Conservation (phyloP, 2,329 filamentous ascomycete genomes). For the Epichloe elymi region DNA sequence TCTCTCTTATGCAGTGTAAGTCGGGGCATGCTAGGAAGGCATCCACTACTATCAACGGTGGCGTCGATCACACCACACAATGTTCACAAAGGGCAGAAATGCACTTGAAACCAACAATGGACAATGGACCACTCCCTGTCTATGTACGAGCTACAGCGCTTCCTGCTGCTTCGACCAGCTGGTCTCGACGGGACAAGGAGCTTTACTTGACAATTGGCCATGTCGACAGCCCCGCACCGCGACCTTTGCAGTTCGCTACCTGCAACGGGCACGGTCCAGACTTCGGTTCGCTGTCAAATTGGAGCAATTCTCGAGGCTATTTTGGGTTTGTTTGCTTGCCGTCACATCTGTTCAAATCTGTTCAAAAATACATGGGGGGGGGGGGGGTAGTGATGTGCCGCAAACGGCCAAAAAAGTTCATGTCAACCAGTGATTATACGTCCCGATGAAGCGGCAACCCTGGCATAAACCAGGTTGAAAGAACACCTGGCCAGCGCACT, state of each 20-base stretch:
- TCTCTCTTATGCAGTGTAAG: constrained; percentile 1
- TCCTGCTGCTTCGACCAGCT: background rate
- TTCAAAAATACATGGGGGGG: background rate
- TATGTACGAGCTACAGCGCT: background rate
- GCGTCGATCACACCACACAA: constrained; percentile 1
- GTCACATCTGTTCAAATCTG: background rate
- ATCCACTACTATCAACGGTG: constrained; percentile 2
- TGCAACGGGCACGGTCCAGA: background rate
- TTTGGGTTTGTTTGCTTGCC: constrained; percentile 1
- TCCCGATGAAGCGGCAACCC: constrained; percentile 6
- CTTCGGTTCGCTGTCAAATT: background rate
- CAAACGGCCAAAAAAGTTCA: constrained; percentile 1
- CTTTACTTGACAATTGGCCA: background rate
- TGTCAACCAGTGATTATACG: background rate
- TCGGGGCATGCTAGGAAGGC: constrained; percentile 2
- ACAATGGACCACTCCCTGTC: background rate
- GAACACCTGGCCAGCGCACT: background rate
- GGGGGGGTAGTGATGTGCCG: background rate
- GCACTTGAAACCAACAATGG: constrained; percentile 2
- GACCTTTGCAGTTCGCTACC: background rate
- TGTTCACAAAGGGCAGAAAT: constrained; percentile 1
- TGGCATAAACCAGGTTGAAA: background rate
- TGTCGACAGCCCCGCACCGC: background rate
- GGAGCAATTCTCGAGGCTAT: background rate
- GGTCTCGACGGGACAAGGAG: background rate